Evolutionary conservation across 768 basidiomycete genomes (phyloP).

Genomic region (Russula compacta): DNA sequence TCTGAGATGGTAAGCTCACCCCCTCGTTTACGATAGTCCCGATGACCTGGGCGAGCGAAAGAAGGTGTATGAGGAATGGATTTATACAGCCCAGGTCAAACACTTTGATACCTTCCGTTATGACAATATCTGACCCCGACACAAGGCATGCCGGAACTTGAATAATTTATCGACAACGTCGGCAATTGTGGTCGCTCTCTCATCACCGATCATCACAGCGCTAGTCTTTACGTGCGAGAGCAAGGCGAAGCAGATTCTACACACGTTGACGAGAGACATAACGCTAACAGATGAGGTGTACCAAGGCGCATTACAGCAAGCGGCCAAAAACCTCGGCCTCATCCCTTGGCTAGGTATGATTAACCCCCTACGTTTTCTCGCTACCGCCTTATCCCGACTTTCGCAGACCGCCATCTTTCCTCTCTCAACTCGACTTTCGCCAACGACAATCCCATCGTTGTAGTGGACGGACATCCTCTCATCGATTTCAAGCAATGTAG

Average conservation of each 20-base stretch:
- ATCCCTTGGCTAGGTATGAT: conserved; percentile 10
- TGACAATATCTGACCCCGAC: background rate
- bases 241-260: background rate
- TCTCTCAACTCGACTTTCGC: background rate
- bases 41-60: background rate
- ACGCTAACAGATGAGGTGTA: background rate
- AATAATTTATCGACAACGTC: conserved; percentile 10
- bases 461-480: background rate
- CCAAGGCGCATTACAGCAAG: background rate
- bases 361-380: background rate
- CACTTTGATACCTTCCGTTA: background rate
- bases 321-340: background rate
- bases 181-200: conserved; percentile 5
- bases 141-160: background rate
- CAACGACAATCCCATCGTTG: background rate
- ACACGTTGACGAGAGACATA: background rate
- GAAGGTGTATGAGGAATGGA: conserved; percentile 4
- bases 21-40: background rate
- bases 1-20: background rate
- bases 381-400: background rate
- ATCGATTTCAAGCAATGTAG: conserved; percentile 1
- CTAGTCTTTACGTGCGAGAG: conserved; percentile 7
- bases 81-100: conserved; percentile 7
- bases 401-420: conserved; percentile 3
- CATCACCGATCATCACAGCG: background rate